Conservation (phyloP, 1,139 yeast genomes). For the Suhomyces kunorum region DNA sequence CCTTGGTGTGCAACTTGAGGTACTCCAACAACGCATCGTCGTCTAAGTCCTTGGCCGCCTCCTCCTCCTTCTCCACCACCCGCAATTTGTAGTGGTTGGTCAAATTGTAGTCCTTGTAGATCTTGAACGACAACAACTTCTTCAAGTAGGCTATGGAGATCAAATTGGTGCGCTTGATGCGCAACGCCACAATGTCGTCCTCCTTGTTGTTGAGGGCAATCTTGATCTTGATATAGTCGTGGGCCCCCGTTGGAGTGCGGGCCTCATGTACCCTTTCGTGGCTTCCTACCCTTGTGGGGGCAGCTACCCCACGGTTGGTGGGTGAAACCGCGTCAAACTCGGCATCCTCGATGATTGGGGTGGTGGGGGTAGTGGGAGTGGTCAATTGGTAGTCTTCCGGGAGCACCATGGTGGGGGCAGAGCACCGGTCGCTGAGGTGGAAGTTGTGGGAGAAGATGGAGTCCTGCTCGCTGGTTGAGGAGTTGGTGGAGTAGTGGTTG, state of each 20-base stretch:
- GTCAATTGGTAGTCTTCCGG: constrained; percentile 9
- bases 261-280: constrained; percentile 1
- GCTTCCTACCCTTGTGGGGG: constrained; percentile 3
- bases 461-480: constrained; percentile 20
- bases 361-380: constrained; percentile 22
- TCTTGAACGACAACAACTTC: constrained; percentile 33
- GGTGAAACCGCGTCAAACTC: constrained; percentile 14
- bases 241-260: constrained; percentile 4
- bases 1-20: constrained; percentile 29
- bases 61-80: constrained; percentile 15
- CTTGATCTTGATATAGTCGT: constrained; percentile 35
- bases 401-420: not conserved
- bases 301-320: not conserved
- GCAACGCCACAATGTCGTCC: constrained; percentile 36
- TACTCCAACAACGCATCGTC: constrained; percentile 25
- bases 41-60: constrained; percentile 18
- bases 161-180: constrained; percentile 29
- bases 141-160: constrained; percentile 35
- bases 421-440: constrained; percentile 1
- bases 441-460: constrained; percentile 17
- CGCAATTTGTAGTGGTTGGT: constrained; percentile 32
- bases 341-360: constrained; percentile 22
- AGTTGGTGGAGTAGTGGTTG: constrained; percentile 12
- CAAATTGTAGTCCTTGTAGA: constrained; percentile 36
- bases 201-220: constrained; percentile 33